These are phyloP conservation scores for Neurospora cerealis DNA, from an alignment of 495 filamentous ascomycete genomes.

Conservation along the genomic window DNA sequence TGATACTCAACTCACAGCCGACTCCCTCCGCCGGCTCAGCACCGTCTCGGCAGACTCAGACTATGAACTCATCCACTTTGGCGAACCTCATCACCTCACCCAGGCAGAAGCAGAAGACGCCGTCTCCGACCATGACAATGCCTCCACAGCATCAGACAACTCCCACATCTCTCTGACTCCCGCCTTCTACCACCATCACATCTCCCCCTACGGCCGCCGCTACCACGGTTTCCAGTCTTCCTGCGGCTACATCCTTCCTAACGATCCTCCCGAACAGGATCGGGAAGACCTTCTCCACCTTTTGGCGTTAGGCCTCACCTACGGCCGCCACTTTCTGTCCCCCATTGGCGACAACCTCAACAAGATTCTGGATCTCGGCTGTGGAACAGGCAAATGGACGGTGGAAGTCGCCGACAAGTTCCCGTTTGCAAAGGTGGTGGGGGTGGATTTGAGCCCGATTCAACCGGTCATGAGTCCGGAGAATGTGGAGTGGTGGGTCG, in stretches of 20 bases:
- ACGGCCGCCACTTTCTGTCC: slow-evolving; percentile 40
- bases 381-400: slow-evolving; percentile 52
- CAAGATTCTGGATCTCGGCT: slow-evolving; percentile 51
- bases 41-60: neutral
- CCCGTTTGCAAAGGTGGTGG: slow-evolving; percentile 23
- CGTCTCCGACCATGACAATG: neutral
- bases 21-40: neutral
- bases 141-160: neutral
- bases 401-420: slow-evolving; percentile 41
- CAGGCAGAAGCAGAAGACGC: neutral
- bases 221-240: slow-evolving; percentile 9
- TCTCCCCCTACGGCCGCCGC: slow-evolving; percentile 46
- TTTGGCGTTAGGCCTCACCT: slow-evolving; percentile 39
- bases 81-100: neutral
- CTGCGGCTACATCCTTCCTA: slow-evolving; percentile 16
- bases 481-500: slow-evolving; percentile 31
- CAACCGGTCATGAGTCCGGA: slow-evolving; percentile 29
- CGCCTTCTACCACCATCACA: slow-evolving; percentile 23
- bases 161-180: neutral
- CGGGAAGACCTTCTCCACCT: slow-evolving; percentile 44
- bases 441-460: slow-evolving; percentile 25
- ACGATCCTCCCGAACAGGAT: slow-evolving; percentile 17
- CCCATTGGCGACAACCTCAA: slow-evolving; percentile 36
- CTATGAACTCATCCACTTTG: neutral
- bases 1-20: neutral